Conservation (phyloP, 257 asterid species). For the Agastache rugosa region DNA sequence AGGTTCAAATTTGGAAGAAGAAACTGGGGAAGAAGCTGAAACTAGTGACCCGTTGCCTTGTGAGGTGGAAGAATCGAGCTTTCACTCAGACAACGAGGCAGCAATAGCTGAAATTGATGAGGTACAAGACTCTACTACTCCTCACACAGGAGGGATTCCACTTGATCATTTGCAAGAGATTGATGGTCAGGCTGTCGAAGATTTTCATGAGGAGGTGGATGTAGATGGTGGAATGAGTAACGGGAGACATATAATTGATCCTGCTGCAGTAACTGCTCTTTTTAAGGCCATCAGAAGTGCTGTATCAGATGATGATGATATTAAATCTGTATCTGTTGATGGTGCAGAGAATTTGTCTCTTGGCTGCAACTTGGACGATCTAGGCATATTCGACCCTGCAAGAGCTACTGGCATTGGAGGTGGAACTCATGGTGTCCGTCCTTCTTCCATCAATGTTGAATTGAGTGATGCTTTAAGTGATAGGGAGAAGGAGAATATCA, state of each 20-base stretch:
- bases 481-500: conserved; percentile 50
- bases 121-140: conserved; percentile 26
- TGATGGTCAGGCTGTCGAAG: conserved; percentile 40
- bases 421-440: conserved; percentile 12
- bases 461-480: conserved; percentile 39
- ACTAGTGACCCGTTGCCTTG: conserved; percentile 34
- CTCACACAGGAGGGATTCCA: conserved; percentile 39
- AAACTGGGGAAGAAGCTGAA: conserved; percentile 34
- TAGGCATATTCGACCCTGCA: conserved; percentile 35
- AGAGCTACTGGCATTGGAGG: conserved; percentile 35
- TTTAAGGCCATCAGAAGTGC: conserved; percentile 37
- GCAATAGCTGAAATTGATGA: conserved; percentile 29
- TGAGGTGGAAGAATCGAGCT: conserved; percentile 34
- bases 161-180: conserved; percentile 39
- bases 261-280: conserved; percentile 35
- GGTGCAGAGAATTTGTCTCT: conserved; percentile 26
- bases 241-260: conserved; percentile 34
- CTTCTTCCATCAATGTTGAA: conserved; percentile 25
- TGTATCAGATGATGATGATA: conserved; percentile 34
- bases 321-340: conserved; percentile 39
- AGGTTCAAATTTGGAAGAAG: conserved; percentile 31
- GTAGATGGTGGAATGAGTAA: conserved; percentile 36
- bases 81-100: conserved; percentile 27
- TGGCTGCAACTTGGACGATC: conserved; percentile 28
- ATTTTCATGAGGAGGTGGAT: conserved; percentile 40